phyloP scores from a whole-genome alignment of 257 asterid species.

The Nicotiana tomentosiformis region DNA sequence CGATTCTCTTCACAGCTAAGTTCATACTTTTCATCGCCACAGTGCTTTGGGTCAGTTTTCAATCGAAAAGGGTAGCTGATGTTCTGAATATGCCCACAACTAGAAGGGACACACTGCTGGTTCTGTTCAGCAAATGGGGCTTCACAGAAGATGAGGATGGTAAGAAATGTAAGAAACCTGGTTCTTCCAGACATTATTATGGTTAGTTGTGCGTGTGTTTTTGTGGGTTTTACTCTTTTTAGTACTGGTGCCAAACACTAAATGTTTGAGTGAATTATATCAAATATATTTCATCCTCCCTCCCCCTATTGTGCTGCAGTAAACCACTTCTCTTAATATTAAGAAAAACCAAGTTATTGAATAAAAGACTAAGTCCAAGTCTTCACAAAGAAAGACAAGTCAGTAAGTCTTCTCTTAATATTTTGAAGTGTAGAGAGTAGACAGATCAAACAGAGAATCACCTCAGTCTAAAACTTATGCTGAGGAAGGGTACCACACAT shows the following conservation, averaged over 20 bases:
- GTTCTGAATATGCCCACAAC: conserved; percentile 8
- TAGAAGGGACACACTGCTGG: background rate
- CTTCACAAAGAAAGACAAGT: background rate
- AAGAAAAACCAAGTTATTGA: background rate
- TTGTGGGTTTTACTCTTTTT: no score
- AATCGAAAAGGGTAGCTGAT: conserved; percentile 13
- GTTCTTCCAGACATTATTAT: background rate
- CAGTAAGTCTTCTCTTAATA: background rate
- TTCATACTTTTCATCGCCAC: background rate
- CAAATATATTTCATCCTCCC: no score
- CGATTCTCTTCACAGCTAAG: background rate
- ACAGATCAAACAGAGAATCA: no score
- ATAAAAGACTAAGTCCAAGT: background rate
- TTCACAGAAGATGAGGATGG: background rate
- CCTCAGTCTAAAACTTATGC: no score
- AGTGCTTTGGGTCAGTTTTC: background rate
- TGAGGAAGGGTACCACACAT: no score
- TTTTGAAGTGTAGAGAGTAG: no score
- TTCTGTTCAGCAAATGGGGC: background rate
- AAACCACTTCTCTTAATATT: no score
- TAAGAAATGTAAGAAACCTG: background rate
- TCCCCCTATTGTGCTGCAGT: no score
- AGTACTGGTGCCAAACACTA: no score
- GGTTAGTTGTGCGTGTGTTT: background rate
- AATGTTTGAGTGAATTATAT: no score